Base-by-base conservation (phyloP, 192 early-diverging fungal genomes). In the Linnemannia zychae region DNA sequence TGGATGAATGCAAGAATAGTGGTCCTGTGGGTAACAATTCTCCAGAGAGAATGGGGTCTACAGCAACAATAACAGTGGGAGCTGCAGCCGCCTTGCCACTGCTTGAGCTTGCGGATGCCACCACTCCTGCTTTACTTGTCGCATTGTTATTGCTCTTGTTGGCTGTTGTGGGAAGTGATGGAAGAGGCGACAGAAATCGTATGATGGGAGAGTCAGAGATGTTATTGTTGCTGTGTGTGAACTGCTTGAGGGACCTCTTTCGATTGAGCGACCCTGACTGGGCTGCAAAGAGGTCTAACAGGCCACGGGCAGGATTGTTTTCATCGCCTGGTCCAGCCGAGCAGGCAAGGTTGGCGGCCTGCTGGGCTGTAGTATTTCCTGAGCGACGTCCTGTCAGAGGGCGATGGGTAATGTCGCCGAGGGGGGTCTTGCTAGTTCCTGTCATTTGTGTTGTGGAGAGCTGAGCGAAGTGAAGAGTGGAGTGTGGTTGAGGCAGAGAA, bases 201-300 rank as follows among this genome's bases (percentile, higher is more conserved):
- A 7, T 63, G 12, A 36, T 68, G 57, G 46, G n/a, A 18, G 24
- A 24, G 6, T 78, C 73, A 38, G 47, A 67, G 57, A 79, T 77
- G 12, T 78, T 73, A 9, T 44, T 44, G 40, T 44, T 44, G 40
- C 40, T 44, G 40, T 44, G 3, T 44, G n/a, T 44, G 9, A 78
- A 68, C 6, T 76, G 63, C 33, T 85, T 85, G 31, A 85, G 50
- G 28, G 83, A 79, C 47, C 83, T 28, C 53, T 85, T 85, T 46
- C 77, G 52, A 31, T 53, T 53, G 37, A 75, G 49, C 44, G 57
- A 82, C 15, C 71, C 65, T 6, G 80, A 48, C 36, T 82, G 80
- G 12, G 67, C 72, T n/a, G 83, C 77, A 76, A 85, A 85, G 77
- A 85, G 79, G 48, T 85, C 83, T 47, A 85, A 38, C 4, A 85